Base-by-base conservation (phyloP, 306 rosid genomes). In the Echinosophora koreensis region DNA sequence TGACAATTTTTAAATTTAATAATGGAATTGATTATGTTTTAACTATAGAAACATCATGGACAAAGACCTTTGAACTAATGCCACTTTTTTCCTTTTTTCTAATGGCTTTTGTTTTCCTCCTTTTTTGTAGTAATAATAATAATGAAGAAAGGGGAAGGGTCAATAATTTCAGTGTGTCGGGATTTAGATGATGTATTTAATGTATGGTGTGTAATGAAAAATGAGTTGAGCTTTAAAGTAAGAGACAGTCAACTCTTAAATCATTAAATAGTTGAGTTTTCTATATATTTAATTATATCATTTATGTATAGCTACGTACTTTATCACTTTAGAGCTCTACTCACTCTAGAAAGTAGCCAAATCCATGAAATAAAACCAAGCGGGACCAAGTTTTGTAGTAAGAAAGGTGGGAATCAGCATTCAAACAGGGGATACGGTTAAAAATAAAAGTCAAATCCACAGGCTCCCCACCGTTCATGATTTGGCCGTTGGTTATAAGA, bases 51-150 rank as follows among this genome's bases (percentile, higher is more conserved):
- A 13, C 52, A 54, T 27, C 9, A 5, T 52, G 49, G 74, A 77
- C 55, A 77, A 27, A 54, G 81, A 66, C 67, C 4, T 35, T 12
- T 77, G 58, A 77, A n/a, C 71, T 52, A 27, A 49, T 18, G 63
- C 28, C 42, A 15, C 64, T 11, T 9, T 28, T 30, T 58, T 58
- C 60, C 2, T 8, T 9, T 56, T 56, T 22, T 56, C 32, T 30
- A 1, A 30, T 30, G 30, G 3, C 32, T 30, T 22, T 22, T 22
- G 22, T 22, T 22, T 22, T 22, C 22, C 22, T 22, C 22, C 1
- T 22, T 22, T 22, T 22, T 22, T 22, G 1, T 22, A 22, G 22
- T 22, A 22, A 22, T 22, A 22, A 22, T 22, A 22, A 22, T 22
- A 22, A 22, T 1, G 22, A 22, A 30, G 32, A 30, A 30, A 30